A percentile compares a stretch with the other conserved stretches of the same genome.
Conservation (phyloP, 1,284 basidiomycete species). For the Irpex lacteus region DNA sequence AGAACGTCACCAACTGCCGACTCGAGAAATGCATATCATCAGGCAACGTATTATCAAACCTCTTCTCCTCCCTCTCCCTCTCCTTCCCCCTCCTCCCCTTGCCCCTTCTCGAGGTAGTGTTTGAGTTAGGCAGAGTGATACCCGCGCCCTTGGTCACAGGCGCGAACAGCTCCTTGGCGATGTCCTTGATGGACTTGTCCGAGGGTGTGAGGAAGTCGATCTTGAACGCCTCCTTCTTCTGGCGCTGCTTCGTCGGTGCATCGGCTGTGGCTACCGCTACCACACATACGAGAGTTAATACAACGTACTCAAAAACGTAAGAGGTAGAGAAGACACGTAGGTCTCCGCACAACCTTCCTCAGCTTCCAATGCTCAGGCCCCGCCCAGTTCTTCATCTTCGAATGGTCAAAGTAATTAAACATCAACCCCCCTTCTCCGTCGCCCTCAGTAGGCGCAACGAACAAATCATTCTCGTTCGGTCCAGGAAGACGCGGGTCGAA, state of each 20-base stretch:
- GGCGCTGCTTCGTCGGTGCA: constrained; percentile 49
- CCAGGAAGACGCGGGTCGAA: constrained; percentile 72
- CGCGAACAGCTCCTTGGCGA: constrained; percentile 80
- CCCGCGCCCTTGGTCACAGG: constrained; percentile 62
- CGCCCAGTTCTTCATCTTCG: constrained; percentile 93
- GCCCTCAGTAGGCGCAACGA: constrained; percentile 83
- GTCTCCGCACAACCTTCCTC: constrained; percentile 66
- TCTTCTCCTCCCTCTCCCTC: constrained; percentile 49
- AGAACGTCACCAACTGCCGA: constrained; percentile 88
- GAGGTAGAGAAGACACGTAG: constrained; percentile 27
- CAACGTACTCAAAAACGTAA: no score
- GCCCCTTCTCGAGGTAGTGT: constrained; percentile 38
- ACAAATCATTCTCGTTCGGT: constrained; percentile 73
- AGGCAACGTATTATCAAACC: constrained; percentile 81
- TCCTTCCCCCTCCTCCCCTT: constrained; percentile 47
- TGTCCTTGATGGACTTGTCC: constrained; percentile 66
- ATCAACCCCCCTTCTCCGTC: constrained; percentile 42
- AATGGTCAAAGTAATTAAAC: constrained; percentile 94
- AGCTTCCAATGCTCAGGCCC: constrained; percentile 99
- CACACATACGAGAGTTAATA: no score
- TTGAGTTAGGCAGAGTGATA: constrained; percentile 60
- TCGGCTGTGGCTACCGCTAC: no score
- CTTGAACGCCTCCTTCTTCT: constrained; percentile 85
- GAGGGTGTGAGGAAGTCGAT: constrained; percentile 80
- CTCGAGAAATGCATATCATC: constrained; percentile 98